Evolutionary conservation across 2,329 filamentous ascomycete genomes (phyloP).

Genomic region (Aspergillus melleus): DNA sequence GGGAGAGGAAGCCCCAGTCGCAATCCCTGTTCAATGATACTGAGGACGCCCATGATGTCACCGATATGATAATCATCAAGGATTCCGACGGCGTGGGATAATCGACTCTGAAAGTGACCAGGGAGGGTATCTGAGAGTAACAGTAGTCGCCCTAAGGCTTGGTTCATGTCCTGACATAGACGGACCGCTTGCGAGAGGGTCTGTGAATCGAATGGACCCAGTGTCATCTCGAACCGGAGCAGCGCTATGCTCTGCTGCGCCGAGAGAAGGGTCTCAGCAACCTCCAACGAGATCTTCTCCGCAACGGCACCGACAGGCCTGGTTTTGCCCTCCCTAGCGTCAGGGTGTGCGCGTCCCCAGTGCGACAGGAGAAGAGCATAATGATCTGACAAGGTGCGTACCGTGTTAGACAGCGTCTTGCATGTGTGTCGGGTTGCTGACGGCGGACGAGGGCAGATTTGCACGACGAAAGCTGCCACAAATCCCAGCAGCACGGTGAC

Average conservation of each 20-base stretch:
- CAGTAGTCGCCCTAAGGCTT: slow-evolving; percentile 3
- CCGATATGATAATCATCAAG: slow-evolving; percentile 4
- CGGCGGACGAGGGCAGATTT: slow-evolving; percentile 7
- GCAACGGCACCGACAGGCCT: slow-evolving; percentile 2
- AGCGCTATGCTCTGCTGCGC: slow-evolving; percentile 2
- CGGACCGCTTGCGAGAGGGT: not conserved
- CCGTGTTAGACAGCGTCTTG: slow-evolving; percentile 8
- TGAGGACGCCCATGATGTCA: slow-evolving; percentile 8
- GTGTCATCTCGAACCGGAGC: slow-evolving; percentile 5
- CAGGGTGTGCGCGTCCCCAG: not conserved
- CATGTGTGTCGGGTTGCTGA: slow-evolving; percentile 8
- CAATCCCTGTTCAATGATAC: slow-evolving; percentile 5
- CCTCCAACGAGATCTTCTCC: slow-evolving; percentile 1
- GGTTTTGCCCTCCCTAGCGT: not conserved
- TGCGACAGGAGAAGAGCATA: slow-evolving; percentile 7
- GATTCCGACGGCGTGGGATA: slow-evolving; percentile 1
- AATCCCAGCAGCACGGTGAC: slow-evolving; percentile 8
- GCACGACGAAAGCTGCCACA: slow-evolving; percentile 5
- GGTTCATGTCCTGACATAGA: slow-evolving; percentile 7
- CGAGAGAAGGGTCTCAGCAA: slow-evolving; percentile 5
- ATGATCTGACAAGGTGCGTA: slow-evolving; percentile 8
- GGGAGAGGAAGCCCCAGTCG: slow-evolving; percentile 4
- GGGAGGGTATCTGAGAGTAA: slow-evolving; percentile 3
- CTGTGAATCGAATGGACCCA: slow-evolving; percentile 4
- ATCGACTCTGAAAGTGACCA: slow-evolving; percentile 1